phyloP scores from a whole-genome alignment of 2,329 filamentous ascomycete genomes.

The Beauveria pseudobassiana region DNA sequence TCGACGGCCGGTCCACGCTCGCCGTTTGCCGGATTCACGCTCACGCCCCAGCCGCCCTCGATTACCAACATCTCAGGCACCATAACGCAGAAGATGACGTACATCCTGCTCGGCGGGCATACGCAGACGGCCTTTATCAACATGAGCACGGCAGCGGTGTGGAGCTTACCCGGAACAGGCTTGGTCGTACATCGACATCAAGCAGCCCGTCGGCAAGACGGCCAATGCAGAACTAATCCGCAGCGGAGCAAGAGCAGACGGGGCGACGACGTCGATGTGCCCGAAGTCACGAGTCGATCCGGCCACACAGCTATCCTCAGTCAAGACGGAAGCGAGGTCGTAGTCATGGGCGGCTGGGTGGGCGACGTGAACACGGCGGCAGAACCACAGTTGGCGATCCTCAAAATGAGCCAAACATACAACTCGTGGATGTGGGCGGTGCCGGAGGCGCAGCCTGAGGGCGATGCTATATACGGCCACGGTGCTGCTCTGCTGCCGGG shows the following conservation, averaged over 20 bases:
- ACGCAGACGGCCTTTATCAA: constrained; percentile 81
- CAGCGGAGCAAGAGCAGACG: constrained; percentile 16
- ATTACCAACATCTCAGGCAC: constrained; percentile 59
- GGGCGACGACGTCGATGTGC: not conserved
- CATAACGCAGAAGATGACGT: constrained; percentile 66
- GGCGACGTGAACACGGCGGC: constrained; percentile 71
- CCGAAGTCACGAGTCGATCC: constrained; percentile 66
- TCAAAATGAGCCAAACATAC: constrained; percentile 69
- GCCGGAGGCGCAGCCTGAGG: constrained; percentile 43
- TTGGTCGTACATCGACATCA: constrained; percentile 75
- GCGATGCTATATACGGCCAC: constrained; percentile 51
- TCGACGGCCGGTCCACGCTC: constrained; percentile 55
- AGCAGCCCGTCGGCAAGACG: constrained; percentile 27
- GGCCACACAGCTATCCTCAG: constrained; percentile 82
- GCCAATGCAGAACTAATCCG: constrained; percentile 50
- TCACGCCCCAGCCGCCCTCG: constrained; percentile 66
- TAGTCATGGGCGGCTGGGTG: constrained; percentile 89
- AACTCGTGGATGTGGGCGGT: constrained; percentile 67
- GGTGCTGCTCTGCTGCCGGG: constrained; percentile 56
- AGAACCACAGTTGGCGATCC: constrained; percentile 69
- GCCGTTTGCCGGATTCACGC: constrained; percentile 78
- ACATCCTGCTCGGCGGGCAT: constrained; percentile 79
- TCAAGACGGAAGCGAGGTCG: constrained; percentile 67
- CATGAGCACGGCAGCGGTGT: constrained; percentile 84
- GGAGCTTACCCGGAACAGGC: constrained; percentile 78